phyloP scores from a whole-genome alignment of 192 early-diverging fungal genomes.

The Thamnidium elegans region DNA sequence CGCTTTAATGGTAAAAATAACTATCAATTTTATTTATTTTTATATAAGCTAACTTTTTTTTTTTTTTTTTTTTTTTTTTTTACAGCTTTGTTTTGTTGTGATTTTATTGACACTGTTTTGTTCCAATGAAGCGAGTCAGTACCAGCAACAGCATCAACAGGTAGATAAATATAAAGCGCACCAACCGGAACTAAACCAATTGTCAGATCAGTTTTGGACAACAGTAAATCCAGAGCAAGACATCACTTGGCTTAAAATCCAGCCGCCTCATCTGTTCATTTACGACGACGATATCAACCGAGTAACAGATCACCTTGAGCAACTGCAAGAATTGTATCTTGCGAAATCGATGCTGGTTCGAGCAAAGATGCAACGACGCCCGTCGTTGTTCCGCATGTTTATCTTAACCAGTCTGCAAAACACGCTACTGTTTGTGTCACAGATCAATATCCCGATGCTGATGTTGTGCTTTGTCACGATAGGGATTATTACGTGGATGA shows the following conservation, averaged over 20 bases:
- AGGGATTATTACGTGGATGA: slow-evolving; percentile 27
- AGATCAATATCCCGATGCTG: slow-evolving; percentile 28
- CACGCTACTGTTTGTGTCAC: neutral
- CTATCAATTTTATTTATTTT: too few relatives aligned
- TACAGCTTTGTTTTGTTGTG: slow-evolving; percentile 15
- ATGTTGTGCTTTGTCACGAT: slow-evolving; percentile 27
- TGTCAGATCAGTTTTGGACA: slow-evolving; percentile 10
- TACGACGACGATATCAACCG: neutral
- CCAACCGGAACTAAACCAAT: slow-evolving; percentile 4
- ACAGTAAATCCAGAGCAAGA: neutral
- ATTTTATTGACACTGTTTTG: slow-evolving; percentile 9
- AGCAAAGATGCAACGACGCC: neutral
- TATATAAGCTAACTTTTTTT: too few relatives aligned
- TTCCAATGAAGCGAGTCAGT: neutral
- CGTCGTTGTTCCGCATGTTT: slow-evolving; percentile 7
- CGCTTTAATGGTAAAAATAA: slow-evolving; percentile 30
- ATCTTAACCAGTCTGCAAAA: neutral
- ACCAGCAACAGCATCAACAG: neutral
- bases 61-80: too few relatives aligned
- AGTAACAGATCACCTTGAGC: neutral
- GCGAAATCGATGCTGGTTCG: neutral
- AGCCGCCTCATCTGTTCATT: neutral
- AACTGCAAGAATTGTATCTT: neutral
- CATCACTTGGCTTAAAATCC: neutral
- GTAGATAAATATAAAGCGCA: neutral